Base-by-base conservation (phyloP, 371 early-diverging fungal species). In the Blakeslea trispora region DNA sequence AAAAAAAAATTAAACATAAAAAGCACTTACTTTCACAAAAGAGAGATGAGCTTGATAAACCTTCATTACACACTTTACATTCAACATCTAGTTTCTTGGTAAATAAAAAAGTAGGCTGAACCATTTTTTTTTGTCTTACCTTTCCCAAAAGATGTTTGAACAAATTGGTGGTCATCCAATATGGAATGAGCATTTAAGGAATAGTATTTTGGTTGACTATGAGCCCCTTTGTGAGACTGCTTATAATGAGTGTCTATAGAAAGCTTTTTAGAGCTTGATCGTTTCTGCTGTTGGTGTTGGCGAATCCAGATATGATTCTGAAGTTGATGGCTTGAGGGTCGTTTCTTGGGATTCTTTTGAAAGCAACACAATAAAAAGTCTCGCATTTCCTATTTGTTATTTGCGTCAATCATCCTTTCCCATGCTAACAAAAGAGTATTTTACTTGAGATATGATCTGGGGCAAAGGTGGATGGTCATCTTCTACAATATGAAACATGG, bases 401-500 rank as follows among this genome's bases (percentile, higher is more conserved):
- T n/a, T n/a, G n/a, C n/a, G n/a, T n/a, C n/a, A n/a, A n/a, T n/a
- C n/a, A n/a, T n/a, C n/a, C n/a, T n/a, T n/a, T n/a, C n/a, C n/a
- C n/a, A n/a, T n/a, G n/a, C n/a, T n/a, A n/a, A n/a, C n/a, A n/a
- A n/a, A n/a, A 28, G 7, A 28, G 7, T 28, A 28, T 5, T 7
- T 28, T 28, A 28, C 28, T 28, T 3, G 7, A 28, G 94, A 91
- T 3, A 93, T 82, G 18, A 77, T 79, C 15, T 81, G 85, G 5
- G 95, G 95, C n/a, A 95, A 61, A 13, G 95, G 94, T n/a, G 94
- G 91, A 45, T 80, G 74, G 11, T 85, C 86, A 63, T 92, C 95
- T 68, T 95, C 94, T 2, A 95, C 96, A 53, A 95, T 95, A 43
- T 85, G 87, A 72, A 91, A 95, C 56, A 95, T 82, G 13, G 93